These are phyloP conservation scores for Globisporangium lucens DNA, from an alignment of 352 stramenopile genomes.

Conservation along the genomic window DNA sequence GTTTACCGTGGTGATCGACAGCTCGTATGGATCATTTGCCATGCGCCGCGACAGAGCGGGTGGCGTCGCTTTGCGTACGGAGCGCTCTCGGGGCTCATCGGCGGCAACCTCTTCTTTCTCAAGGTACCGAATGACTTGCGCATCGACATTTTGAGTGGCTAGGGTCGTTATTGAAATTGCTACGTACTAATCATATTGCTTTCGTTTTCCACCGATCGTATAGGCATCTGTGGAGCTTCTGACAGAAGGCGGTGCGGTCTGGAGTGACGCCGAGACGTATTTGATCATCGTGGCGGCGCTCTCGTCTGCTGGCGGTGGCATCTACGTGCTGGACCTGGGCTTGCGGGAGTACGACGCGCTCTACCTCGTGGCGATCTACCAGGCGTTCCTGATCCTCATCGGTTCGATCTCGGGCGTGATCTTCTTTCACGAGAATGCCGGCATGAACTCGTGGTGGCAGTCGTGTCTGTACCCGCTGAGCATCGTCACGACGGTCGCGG, in stretches of 20 bases:
- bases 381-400: slow-evolving; percentile 83
- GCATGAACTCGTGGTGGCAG: slow-evolving; percentile 85
- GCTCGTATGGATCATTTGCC: slow-evolving; percentile 76
- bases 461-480: slow-evolving; percentile 67
- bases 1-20: slow-evolving; percentile 19
- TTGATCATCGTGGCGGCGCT: slow-evolving; percentile 64
- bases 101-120: slow-evolving; percentile 86
- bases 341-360: slow-evolving; percentile 85
- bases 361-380: slow-evolving; percentile 84
- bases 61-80: slow-evolving; percentile 81
- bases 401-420: slow-evolving; percentile 83
- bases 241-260: slow-evolving; percentile 66
- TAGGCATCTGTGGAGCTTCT: slow-evolving; percentile 82
- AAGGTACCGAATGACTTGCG: slow-evolving; percentile 42
- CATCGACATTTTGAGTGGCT: too few species aligned
- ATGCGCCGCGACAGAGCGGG: slow-evolving; percentile 53
- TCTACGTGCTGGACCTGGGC: slow-evolving; percentile 75
- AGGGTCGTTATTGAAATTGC: not conserved
- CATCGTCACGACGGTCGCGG: slow-evolving; percentile 75
- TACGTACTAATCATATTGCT: not conserved
- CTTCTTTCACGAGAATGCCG: slow-evolving; percentile 85
- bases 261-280: slow-evolving; percentile 67
- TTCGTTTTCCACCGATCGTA: not conserved
- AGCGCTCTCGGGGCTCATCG: slow-evolving; percentile 71
- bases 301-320: slow-evolving; percentile 64